Evolutionary conservation across 2,329 filamentous ascomycete species (phyloP).

Genomic region (Xylaria sp.): DNA sequence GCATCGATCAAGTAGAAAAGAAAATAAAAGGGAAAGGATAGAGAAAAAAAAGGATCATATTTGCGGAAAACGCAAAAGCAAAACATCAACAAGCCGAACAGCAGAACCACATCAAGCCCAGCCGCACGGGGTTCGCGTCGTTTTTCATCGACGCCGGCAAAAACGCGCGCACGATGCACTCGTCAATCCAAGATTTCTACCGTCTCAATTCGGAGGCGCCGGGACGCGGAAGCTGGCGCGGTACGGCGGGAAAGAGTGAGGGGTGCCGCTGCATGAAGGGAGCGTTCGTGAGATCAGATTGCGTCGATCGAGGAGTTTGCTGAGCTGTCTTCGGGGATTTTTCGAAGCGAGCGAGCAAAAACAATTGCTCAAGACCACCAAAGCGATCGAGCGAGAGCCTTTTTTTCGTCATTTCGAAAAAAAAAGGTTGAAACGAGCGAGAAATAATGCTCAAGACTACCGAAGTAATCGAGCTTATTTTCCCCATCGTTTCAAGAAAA

Average conservation of each 20-base stretch:
- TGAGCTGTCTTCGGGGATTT: slow-evolving; percentile 16
- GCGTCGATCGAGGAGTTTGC: slow-evolving; percentile 20
- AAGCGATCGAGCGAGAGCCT: slow-evolving; percentile 21
- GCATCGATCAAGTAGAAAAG: slow-evolving; percentile 20
- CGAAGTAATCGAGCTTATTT: slow-evolving; percentile 19
- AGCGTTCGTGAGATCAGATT: slow-evolving; percentile 30
- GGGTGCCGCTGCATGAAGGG: slow-evolving; percentile 25
- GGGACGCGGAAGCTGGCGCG: slow-evolving; percentile 25
- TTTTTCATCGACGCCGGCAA: slow-evolving; percentile 25
- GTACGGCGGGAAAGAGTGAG: slow-evolving; percentile 20
- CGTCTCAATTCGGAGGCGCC: slow-evolving; percentile 27
- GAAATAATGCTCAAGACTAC: slow-evolving; percentile 24
- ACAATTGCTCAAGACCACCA: slow-evolving; percentile 27
- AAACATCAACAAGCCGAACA: slow-evolving; percentile 3
- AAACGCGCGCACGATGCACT: slow-evolving; percentile 18
- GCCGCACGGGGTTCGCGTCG: slow-evolving; percentile 20
- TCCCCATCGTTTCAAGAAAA: background rate
- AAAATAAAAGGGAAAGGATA: background rate
- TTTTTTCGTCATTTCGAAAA: background rate
- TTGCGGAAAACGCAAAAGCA: background rate
- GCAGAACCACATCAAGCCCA: slow-evolving; percentile 20
- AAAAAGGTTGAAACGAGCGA: too few species aligned
- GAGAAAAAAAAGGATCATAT: slow-evolving; percentile 12
- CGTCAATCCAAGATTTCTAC: slow-evolving; percentile 24
- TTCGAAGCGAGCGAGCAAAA: background rate